phyloP scores from a whole-genome alignment of 331 rosid genomes.

The Stylosanthes scabra region DNA sequence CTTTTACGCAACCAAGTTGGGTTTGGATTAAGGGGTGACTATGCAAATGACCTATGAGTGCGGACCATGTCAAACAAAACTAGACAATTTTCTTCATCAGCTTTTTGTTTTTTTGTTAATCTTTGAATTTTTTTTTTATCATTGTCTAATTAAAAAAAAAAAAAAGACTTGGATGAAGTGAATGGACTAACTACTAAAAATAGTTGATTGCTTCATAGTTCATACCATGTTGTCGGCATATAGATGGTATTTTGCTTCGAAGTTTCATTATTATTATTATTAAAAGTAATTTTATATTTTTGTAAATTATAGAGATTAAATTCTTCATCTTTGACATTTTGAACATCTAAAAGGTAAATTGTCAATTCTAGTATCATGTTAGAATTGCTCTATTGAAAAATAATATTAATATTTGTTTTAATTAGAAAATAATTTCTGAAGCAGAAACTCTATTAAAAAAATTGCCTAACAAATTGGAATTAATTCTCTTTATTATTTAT shows the following conservation, averaged over 20 bases:
- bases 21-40: not conserved
- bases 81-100: not conserved
- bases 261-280: not conserved
- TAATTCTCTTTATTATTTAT: no score
- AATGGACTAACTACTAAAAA: not conserved
- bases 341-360: no score
- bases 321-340: no score
- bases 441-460: no score
- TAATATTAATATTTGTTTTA: no score
- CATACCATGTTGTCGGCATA: constrained; percentile 27
- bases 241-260: not conserved
- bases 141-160: not conserved
- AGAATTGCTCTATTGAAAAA: no score
- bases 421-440: no score
- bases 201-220: constrained; percentile 10
- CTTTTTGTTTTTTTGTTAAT: not conserved
- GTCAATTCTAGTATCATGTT: no score
- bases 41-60: not conserved
- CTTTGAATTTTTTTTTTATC: not conserved
- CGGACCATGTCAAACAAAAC: constrained; percentile 5
- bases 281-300: not conserved
- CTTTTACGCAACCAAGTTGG: constrained; percentile 8
- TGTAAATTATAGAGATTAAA: no score
- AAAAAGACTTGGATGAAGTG: not conserved
- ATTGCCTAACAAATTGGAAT: no score